Percentiles rank a stretch among this genome's conserved stretches.
Evolutionary conservation across 306 rosid species (phyloP).

Genomic region (Lagenaria siceraria): DNA sequence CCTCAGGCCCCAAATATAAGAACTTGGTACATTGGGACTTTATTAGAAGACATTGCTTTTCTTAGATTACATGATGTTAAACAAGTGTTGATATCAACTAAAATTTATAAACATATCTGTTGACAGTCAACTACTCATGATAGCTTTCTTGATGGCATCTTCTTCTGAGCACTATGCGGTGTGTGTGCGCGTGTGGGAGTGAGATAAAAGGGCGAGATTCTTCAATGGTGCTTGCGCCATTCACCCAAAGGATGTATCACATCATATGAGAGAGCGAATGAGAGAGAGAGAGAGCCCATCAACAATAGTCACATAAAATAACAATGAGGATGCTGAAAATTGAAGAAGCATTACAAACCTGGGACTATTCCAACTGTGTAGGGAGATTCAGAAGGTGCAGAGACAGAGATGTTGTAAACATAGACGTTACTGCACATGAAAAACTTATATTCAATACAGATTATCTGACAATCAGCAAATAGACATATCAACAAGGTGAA

Average conservation of each 20-base stretch:
- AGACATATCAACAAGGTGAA: neutral
- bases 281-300: neutral
- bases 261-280: neutral
- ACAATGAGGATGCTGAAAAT: neutral
- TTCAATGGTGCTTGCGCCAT: slow-evolving; percentile 2
- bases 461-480: neutral
- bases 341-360: slow-evolving; percentile 37
- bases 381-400: slow-evolving; percentile 72
- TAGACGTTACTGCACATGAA: slow-evolving; percentile 60
- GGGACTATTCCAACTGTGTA: slow-evolving; percentile 78
- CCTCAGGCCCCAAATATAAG: neutral
- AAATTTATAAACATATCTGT: neutral
- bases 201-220: neutral
- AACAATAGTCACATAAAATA: neutral
- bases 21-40: neutral
- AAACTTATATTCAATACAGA: slow-evolving; percentile 7
- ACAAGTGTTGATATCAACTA: neutral
- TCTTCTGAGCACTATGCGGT: neutral
- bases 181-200: neutral
- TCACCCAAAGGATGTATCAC: neutral
- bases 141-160: neutral
- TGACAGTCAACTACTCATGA: neutral
- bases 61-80: neutral
- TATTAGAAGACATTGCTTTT: neutral
- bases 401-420: slow-evolving; percentile 68